Base-by-base conservation (phyloP, 345 rosid genomes). In the Cardamine chenopodiifolia region DNA sequence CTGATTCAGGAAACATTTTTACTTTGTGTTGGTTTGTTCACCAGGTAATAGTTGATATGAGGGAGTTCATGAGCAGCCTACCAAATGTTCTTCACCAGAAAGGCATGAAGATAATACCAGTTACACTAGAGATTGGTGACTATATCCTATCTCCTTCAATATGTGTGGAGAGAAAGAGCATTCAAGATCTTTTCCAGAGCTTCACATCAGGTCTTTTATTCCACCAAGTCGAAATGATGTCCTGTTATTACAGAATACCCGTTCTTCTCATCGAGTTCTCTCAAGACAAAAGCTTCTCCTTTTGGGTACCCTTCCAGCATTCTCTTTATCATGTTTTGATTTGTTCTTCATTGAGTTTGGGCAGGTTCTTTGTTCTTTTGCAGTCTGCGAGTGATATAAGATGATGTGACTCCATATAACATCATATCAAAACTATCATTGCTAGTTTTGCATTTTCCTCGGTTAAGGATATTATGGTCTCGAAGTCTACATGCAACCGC, bases 51-150 rank as follows among this genome's bases (percentile, higher is more conserved):
- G 99, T 95, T 78, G 99, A 92, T 75, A 89, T 92, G 97, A 92
- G 99, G 77, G 99, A 95, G 86, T 95, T 95, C 79, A 95, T 95
- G 99, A 95, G 99, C 83, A 95, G 97, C 82, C 89, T 95, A 56
- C 99, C 99, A 6, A 95, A 92, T 82, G 97, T 95, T 72, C 97
- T 95, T 77, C 98, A 95, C 79, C 99, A 84, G 82, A 92, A 88
- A 82, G 97, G 98, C 56, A 90, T 92, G 92, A 88, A 85, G 58
- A 86, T 92, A 74, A 86, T 89, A 78, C 99, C 99, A 1, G 93
- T 95, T 55, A 88, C 92, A 57, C 77, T 95, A 82, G 98, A 95
- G 79, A 97, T 95, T 26, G 99, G 99, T 10, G 98, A 95, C 77
- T 95, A 95, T 79, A 81, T 95, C 67, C 86, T 95, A 14, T 95